Evolutionary conservation across 768 basidiomycete genomes (phyloP), one percentile per base, ranked within the genome.

Genomic region (Tulasnella sp.): DNA sequence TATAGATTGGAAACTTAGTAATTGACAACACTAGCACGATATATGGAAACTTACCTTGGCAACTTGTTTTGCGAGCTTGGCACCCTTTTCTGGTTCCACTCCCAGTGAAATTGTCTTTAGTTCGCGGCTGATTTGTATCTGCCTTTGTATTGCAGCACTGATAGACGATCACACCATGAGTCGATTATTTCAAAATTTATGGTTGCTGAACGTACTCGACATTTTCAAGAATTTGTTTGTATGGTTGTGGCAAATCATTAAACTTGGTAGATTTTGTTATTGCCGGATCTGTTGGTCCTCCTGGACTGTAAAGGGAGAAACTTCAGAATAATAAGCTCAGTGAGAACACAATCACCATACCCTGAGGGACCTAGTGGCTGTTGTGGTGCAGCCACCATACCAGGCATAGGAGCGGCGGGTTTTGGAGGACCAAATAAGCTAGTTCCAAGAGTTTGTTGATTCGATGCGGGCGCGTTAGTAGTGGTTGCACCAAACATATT

Each of bases 101-200:
- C 81, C 83, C 4, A 86, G 68, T 61, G 83, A 83, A 46, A 79
- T 74, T 59, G 81, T 77, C 55, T 81, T 81, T 16, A 88, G 65
- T 40, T 86, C 82, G 58, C 83, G 84, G 59, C 80, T 78, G 53
- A 88, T 84, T 58, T 87, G 83, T 1, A 84, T 69, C 22, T 82
- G 78, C 25, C 81, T 80, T 66, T 87, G 83, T 24, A 86, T 83
- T 55, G 78, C 72, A 6, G 76, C 62, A 50, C 83, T 86, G 54
- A 37, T 4, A 13, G 13, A 1, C 10, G 44, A 15, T 25, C 16
- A 2, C 3, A 31, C 25, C 1, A 22, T 41, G 22, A 42, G 32
- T 34, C n/a, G n/a, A n/a, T n/a, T 20, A 15, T 19, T 6, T 20
- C 31, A 6, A 8, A 24, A 16, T 15, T 7, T 5, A 16, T 44